Conservation (phyloP, 257 asterid species). For the Rauvolfia tetraphylla region DNA sequence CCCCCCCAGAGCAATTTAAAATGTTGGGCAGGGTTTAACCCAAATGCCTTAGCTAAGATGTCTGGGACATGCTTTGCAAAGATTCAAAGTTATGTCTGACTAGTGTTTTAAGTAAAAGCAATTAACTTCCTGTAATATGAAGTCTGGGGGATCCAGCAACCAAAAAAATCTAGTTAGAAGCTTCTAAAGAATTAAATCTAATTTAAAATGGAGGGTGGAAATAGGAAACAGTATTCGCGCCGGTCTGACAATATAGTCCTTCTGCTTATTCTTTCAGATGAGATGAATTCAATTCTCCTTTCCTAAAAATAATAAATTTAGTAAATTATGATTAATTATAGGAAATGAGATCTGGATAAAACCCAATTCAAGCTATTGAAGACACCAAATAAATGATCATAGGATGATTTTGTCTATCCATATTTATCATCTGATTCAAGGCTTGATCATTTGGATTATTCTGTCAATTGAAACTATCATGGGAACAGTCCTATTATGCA, state of each 20-base stretch:
- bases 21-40: not conserved
- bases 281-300: not conserved
- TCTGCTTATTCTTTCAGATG: not conserved
- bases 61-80: not conserved
- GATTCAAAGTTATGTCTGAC: not conserved
- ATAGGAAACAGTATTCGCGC: not conserved
- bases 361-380: not conserved
- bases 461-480: not conserved
- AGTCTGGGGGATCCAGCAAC: not conserved
- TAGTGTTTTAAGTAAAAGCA: not conserved
- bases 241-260: not conserved
- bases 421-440: not conserved
- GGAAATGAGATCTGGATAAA: not conserved
- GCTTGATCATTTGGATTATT: not conserved
- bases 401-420: not conserved
- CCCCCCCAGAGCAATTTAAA: not conserved
- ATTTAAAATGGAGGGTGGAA: not conserved
- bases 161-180: not conserved
- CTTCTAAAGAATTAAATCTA: not conserved
- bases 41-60: not conserved
- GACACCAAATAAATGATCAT: not conserved
- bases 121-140: not conserved
- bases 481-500: not conserved
- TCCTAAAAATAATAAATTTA: too few relatives aligned
- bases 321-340: not conserved